Percentiles rank a stretch among this genome's conserved stretches.
Evolutionary conservation across 1,284 basidiomycete genomes (phyloP).

Genomic region (Ceratobasidium theobromae): DNA sequence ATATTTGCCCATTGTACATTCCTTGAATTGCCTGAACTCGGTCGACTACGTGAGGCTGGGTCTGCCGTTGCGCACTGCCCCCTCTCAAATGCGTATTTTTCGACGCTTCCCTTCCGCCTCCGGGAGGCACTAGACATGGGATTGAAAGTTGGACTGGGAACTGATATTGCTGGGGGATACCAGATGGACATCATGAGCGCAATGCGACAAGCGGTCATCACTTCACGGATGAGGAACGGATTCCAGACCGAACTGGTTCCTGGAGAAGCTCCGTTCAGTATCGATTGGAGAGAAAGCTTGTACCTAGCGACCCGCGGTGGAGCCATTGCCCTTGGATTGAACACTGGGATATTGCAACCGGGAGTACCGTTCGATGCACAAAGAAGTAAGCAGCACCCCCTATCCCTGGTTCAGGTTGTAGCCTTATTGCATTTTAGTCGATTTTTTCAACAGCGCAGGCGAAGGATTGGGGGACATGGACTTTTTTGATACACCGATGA

Average conservation of each 20-base stretch:
- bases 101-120: slow-evolving; percentile 67
- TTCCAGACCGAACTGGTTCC: slow-evolving; percentile 43
- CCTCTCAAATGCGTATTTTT: slow-evolving; percentile 83
- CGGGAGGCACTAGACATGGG: slow-evolving; percentile 67
- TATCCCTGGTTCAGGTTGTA: slow-evolving; percentile 10
- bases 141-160: slow-evolving; percentile 74
- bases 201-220: slow-evolving; percentile 75
- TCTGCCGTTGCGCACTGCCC: slow-evolving; percentile 81
- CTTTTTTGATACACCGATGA: slow-evolving; percentile 57
- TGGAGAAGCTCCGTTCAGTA: slow-evolving; percentile 42
- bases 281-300: slow-evolving; percentile 79
- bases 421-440: slow-evolving; percentile 47
- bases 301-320: slow-evolving; percentile 80
- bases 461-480: slow-evolving; percentile 64
- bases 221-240: slow-evolving; percentile 72
- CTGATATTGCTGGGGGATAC: slow-evolving; percentile 85
- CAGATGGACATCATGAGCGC: slow-evolving; percentile 69
- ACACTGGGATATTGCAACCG: slow-evolving; percentile 57
- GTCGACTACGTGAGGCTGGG: slow-evolving; percentile 53
- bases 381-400: slow-evolving; percentile 55
- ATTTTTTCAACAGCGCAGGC: slow-evolving; percentile 48
- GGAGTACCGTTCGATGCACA: slow-evolving; percentile 83
- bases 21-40: slow-evolving; percentile 54
- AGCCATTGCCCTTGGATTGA: slow-evolving; percentile 62
- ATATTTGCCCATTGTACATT: slow-evolving; percentile 87